These are phyloP conservation scores for Histomonas meleagridis DNA, from an alignment of 208 protist species.

Conservation along the genomic window DNA sequence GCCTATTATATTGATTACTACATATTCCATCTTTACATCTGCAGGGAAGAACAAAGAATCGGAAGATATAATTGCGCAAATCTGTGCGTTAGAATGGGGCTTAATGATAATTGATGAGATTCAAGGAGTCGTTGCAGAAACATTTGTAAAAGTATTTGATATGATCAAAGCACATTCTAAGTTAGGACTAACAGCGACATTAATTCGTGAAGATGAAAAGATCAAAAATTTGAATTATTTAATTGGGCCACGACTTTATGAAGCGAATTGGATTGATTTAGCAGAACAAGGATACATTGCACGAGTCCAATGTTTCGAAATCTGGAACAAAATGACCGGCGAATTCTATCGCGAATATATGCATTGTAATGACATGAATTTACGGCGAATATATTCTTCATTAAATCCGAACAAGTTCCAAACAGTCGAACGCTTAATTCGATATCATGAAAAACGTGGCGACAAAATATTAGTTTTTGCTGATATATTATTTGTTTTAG, in stretches of 20 bases:
- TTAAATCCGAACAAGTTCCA: constrained; percentile 76
- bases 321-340: constrained; percentile 85
- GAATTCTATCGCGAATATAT: constrained; percentile 73
- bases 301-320: constrained; percentile 85
- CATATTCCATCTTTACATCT: constrained; percentile 90
- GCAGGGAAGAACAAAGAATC: constrained; percentile 50
- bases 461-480: constrained; percentile 88
- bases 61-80: constrained; percentile 40
- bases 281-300: constrained; percentile 76
- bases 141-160: constrained; percentile 66
- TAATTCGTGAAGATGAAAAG: constrained; percentile 81
- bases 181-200: constrained; percentile 77
- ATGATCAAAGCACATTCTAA: constrained; percentile 76
- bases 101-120: constrained; percentile 90
- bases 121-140: constrained; percentile 85
- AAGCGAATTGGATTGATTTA: constrained; percentile 92
- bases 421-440: constrained; percentile 70
- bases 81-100: constrained; percentile 70
- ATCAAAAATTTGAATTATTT: constrained; percentile 91
- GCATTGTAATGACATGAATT: background rate
- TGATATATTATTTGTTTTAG: constrained; percentile 84
- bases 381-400: background rate
- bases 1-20: constrained; percentile 77
- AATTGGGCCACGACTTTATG: constrained; percentile 87
- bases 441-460: constrained; percentile 69